phyloP scores from a whole-genome alignment of 371 early-diverging fungal species.

The Mortierella sp. region DNA sequence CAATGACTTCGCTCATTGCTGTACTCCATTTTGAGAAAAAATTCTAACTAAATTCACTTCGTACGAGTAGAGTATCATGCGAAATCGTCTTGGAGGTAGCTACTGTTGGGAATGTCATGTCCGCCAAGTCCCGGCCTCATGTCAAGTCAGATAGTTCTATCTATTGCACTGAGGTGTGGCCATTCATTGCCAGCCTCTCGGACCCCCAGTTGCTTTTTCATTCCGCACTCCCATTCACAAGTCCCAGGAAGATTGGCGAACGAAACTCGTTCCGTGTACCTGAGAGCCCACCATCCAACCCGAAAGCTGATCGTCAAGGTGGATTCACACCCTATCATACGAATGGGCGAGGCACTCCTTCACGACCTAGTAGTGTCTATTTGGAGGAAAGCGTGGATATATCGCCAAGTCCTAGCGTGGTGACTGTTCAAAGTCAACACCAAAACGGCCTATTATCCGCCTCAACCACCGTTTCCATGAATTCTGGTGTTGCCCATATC shows the following conservation, averaged over 20 bases:
- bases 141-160: slow-evolving; percentile 52
- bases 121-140: slow-evolving; percentile 40
- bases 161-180: slow-evolving; percentile 56
- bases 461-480: slow-evolving; percentile 13
- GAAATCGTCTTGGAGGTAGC: slow-evolving; percentile 59
- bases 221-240: slow-evolving; percentile 42
- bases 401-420: not conserved
- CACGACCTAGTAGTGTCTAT: slow-evolving; percentile 56
- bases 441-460: slow-evolving; percentile 11
- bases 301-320: slow-evolving; percentile 18
- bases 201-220: slow-evolving; percentile 42
- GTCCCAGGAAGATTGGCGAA: slow-evolving; percentile 44
- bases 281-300: not conserved
- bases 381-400: slow-evolving; percentile 41
- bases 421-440: slow-evolving; percentile 5
- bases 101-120: slow-evolving; percentile 58
- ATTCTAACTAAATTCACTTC: not conserved
- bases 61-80: slow-evolving; percentile 43
- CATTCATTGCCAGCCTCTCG: slow-evolving; percentile 50
- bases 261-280: slow-evolving; percentile 31
- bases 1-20: too few relatives aligned
- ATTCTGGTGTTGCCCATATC: slow-evolving; percentile 10
- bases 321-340: slow-evolving; percentile 27
- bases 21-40: not conserved
- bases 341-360: slow-evolving; percentile 51